These are phyloP conservation scores for Rhizophora apiculata DNA, from an alignment of 345 rosid species.

Conservation along the genomic window DNA sequence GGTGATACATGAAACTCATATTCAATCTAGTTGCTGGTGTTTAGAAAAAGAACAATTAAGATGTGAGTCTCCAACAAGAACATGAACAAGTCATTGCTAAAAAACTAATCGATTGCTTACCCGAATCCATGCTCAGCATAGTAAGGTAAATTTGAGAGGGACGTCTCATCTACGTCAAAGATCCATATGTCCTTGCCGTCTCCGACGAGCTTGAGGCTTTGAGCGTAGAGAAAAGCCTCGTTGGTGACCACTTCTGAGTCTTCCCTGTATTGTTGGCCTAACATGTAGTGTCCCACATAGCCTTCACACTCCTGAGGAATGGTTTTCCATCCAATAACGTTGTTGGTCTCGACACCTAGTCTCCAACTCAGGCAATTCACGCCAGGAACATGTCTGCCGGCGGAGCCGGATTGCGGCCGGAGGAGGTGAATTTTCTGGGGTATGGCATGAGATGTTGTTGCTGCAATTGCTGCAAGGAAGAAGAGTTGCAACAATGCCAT, in stretches of 20 bases:
- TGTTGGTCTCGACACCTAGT: slow-evolving; percentile 58
- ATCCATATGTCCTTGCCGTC: slow-evolving; percentile 57
- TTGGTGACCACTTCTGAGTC: slow-evolving; percentile 21
- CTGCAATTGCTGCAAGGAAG: slow-evolving; percentile 8
- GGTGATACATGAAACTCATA: too few relatives aligned
- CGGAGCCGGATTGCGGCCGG: slow-evolving; percentile 33
- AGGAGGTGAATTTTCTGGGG: slow-evolving; percentile 39
- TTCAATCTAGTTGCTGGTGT: too few relatives aligned
- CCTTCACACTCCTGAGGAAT: slow-evolving; percentile 47
- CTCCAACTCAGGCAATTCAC: slow-evolving; percentile 60
- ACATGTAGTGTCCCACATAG: slow-evolving; percentile 52
- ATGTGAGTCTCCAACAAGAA: too few relatives aligned
- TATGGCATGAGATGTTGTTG: slow-evolving; percentile 15
- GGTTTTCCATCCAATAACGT: slow-evolving; percentile 40
- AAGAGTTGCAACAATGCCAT: slow-evolving; percentile 6
- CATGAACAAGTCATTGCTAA: too few relatives aligned
- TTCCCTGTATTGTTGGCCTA: slow-evolving; percentile 33
- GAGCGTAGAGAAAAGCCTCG: slow-evolving; percentile 25
- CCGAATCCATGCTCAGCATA: slow-evolving; percentile 47
- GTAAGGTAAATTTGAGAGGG: slow-evolving; percentile 56
- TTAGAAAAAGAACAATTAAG: too few relatives aligned
- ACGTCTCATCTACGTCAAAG: slow-evolving; percentile 62
- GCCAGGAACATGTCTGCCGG: slow-evolving; percentile 13
- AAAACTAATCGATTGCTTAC: slow-evolving; percentile 21
- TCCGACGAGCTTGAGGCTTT: slow-evolving; percentile 16